Base-by-base conservation (phyloP, 257 asterid species). In the Nicotiana tomentosiformis region DNA sequence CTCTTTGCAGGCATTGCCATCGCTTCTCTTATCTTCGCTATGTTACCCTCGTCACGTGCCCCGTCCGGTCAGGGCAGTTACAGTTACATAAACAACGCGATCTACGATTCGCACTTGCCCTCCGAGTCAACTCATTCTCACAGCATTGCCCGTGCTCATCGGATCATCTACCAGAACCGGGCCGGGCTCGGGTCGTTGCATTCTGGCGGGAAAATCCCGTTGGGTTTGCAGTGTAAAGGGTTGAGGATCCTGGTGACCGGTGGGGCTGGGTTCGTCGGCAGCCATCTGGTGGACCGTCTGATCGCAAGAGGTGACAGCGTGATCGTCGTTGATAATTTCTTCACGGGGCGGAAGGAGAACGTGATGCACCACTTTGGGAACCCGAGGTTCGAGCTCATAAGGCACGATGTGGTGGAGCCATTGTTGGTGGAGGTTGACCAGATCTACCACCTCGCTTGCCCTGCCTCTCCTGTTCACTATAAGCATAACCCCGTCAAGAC, bases 201-300 rank as follows among this genome's bases (percentile, higher is more conserved):
- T 86, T 89, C 92, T 16, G 95, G 91, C 8, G 98, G 99, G 20
- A 95, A 93, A 87, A 91, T 95, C 39, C 98, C 98, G 9, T 84
- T 96, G 12, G 99, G 98, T 0, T 83, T 96, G 65, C 90, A 94
- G 37, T 88, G 96, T 17, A 93, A 92, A 84, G 91, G 95, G 4
- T 69, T 89, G 80, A 89, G 99, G 77, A 94, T 96, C 64, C 93
- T 96, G 53, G 99, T 96, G 2, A 96, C 99, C 0, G 99, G 99
- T 29, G 99, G 99, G 4, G 98, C 99, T 5, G 99, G 99, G 0
- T 95, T 95, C 80, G 99, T 95, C 0, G 98, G 98, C 12, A 95
- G 99, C 83, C 99, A 96, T 77, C 83, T 96, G n/a, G 99, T 96
- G 82, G 99, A 96, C 84, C 97, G 98, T 4, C 60, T 94, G 85